Base-by-base conservation (phyloP, 495 filamentous ascomycete species). In the Bacidia rubella region DNA sequence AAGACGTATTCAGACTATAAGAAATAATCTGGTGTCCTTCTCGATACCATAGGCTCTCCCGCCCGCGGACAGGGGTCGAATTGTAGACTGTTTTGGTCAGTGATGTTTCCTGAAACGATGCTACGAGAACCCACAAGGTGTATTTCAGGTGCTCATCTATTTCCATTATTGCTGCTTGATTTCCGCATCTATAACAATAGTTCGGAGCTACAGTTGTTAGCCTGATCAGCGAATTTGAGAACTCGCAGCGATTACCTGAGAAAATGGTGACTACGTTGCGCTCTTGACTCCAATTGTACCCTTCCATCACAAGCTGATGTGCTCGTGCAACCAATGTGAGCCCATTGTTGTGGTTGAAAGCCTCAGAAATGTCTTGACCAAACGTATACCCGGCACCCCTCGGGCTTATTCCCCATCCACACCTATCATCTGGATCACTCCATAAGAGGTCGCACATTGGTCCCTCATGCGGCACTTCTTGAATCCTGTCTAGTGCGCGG, bases 121-220 rank as follows among this genome's bases (percentile, higher is more conserved):
- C 17, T 12, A 49, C 46, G n/a, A 53, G 26, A 26, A 83, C 88
- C 70, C 78, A 98, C 92, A 98, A 98, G 62, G 92, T 98, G 67
- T 97, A 98, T 74, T 98, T 97, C 68, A 98, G 71, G 69, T 98
- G 89, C 70, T 98, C 92, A 56, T 98, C 92, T 68, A 98, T 98
- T 69, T 98, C 92, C 92, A 98, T 98, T 68, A 98, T 98, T 10
- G 92, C 92, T 47, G 92, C 92, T 70, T 98, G 92, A 70, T 98
- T 98, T 62, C 92, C 92, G 67, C 92, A 98, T 65, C 92, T 79
- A 74, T 94, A 95, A 72, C 90, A 96, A 70, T 96, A 96, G 69
- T 96, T 96, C 26, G 90, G 90, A 32, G 90, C 90, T 94, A 60
- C 17, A 1, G 29, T 25, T 49, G 51, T 63, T 25, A 61, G 65